A percentile compares a stretch with the other conserved stretches of the same genome.
Conservation (phyloP, 441 rosid species). For the Pelargonium australe region DNA sequence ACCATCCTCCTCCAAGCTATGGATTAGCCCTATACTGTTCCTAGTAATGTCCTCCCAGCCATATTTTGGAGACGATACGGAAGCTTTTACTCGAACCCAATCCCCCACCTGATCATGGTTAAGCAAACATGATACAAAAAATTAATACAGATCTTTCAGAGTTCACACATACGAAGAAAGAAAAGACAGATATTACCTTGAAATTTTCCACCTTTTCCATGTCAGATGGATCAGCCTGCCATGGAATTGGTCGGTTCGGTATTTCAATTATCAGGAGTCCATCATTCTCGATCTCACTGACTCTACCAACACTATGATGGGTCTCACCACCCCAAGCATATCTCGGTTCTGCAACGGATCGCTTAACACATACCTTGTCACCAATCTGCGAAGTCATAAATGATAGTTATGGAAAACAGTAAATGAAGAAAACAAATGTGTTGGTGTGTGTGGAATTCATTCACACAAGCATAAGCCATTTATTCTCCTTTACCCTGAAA, state of each 20-base stretch:
- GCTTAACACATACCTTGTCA: constrained; percentile 87
- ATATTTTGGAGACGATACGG: constrained; percentile 90
- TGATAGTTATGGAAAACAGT: not conserved
- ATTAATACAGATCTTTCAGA: not conserved
- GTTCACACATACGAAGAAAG: not conserved
- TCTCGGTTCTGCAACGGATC: constrained; percentile 98
- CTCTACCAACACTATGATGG: constrained; percentile 95
- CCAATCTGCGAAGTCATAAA: constrained; percentile 62
- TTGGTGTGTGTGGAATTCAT: not conserved
- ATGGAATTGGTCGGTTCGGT: constrained; percentile 76
- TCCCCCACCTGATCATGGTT: constrained; percentile 70
- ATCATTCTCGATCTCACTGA: constrained; percentile 88
- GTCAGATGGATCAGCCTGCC: constrained; percentile 99
- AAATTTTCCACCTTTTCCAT: constrained; percentile 97
- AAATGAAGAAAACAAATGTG: constrained; percentile 3
- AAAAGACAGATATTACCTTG: constrained; percentile 46
- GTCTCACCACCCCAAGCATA: constrained; percentile 99
- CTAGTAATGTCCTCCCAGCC: constrained; percentile 95
- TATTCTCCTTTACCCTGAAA: constrained; percentile 57
- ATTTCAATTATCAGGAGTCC: constrained; percentile 92
- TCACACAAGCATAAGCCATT: constrained; percentile 9
- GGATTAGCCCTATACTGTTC: constrained; percentile 79
- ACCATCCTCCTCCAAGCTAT: constrained; percentile 95
- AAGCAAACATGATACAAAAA: constrained; percentile 14
- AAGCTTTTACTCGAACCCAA: constrained; percentile 93